Base-by-base conservation (phyloP, 2,329 filamentous ascomycete genomes). In the Colletotrichum lentis region DNA sequence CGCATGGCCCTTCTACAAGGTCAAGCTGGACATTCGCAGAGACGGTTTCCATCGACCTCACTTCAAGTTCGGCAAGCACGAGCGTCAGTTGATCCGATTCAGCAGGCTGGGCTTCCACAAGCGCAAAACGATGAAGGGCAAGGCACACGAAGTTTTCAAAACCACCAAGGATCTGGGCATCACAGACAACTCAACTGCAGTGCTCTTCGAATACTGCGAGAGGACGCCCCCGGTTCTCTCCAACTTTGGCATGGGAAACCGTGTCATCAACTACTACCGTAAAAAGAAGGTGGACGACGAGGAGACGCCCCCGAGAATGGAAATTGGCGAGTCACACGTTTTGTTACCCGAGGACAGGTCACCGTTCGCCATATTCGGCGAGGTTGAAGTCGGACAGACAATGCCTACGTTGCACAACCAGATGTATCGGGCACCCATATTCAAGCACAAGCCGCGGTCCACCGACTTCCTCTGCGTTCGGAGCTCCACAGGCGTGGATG, bases 211-310 rank as follows among this genome's bases (percentile, higher is more conserved):
- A 79, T 99, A 99, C 77, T 96, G 93, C 10, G 96, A 99, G 79
- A 94, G 97, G 74, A 91, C 93, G 70, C 96, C 96, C 0, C 91
- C 91, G 11, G 93, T 97, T 68, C 83, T 99, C 70, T 97, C 95
- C 50, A 97, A 97, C 76, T 97, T 97, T 74, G 96, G 95, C 72
- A 99, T 99, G 96, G 94, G 94, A 60, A 97, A 91, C 77, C 91
- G 94, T 61, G 87, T 99, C 67, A 93, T 98, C 82, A 98, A 99
- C 78, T 99, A 98, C 79, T 97, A 97, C 77, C 91, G 94, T 67
- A 93, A 93, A 74, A 91, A 93, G 76, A 87, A 87, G 47, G 83
- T 85, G 49, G 86, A 86, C 41, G 92, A 96, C 53, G 92, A 96
- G 69, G 87, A 89, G 56, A 85, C 88, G 60, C 86, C 92, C 1